A percentile compares a stretch with the other conserved stretches of the same genome.
phyloP scores from a whole-genome alignment of 345 rosid genomes.

The Pistacia vera region DNA sequence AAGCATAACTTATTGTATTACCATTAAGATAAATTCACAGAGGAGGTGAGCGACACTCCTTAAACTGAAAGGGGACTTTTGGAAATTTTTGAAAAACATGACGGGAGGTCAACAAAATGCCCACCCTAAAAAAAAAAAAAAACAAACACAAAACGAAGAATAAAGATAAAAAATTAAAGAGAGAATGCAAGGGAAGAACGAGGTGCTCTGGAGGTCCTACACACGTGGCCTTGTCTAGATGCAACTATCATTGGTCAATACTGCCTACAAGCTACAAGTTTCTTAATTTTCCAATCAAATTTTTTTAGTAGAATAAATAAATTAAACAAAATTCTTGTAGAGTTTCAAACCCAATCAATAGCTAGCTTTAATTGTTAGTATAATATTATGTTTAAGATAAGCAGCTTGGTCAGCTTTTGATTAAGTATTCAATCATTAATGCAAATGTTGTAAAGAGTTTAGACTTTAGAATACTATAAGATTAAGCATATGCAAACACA shows the following conservation, averaged over 20 bases:
- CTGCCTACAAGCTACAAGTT: constrained; percentile 40
- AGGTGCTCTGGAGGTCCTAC: constrained; percentile 73
- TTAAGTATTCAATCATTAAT: constrained; percentile 37
- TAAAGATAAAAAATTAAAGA: background rate
- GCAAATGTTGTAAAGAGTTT: constrained; percentile 7
- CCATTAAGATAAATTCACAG: too few species aligned
- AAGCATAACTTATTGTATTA: too few species aligned
- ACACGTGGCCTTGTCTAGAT: constrained; percentile 87
- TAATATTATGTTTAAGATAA: constrained; percentile 29
- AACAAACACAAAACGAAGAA: too few species aligned
- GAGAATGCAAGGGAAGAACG: constrained; percentile 24
- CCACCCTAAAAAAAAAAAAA: too few species aligned
- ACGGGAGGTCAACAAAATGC: too few species aligned
- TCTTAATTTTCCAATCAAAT: background rate
- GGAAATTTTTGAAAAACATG: too few species aligned
- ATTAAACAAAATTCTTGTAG: constrained; percentile 14
- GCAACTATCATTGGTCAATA: constrained; percentile 61
- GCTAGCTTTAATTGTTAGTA: background rate
- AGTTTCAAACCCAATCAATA: constrained; percentile 20
- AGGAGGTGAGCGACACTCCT: too few species aligned
- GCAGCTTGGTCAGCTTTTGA: constrained; percentile 28
- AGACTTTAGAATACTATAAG: background rate
- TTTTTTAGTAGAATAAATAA: background rate
- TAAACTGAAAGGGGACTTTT: too few species aligned
- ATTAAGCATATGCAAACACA: constrained; percentile 20